These are phyloP conservation scores for Ceratopteris richardii DNA, from an alignment of 75 land plant species.

Conservation along the genomic window DNA sequence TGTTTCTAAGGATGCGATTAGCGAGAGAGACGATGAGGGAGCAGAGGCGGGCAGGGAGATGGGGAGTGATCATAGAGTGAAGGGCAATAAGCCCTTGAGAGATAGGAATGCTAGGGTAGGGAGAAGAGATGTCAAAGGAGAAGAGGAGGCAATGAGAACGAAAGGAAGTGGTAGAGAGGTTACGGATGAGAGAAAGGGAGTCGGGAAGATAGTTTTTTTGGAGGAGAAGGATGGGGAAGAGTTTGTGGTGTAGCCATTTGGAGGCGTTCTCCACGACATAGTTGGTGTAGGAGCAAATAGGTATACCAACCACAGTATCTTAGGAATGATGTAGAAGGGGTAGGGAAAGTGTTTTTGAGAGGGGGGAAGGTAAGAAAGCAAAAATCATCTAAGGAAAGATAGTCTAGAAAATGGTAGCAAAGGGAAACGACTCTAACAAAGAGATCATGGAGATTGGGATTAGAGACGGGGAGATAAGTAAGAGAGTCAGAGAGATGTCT, in stretches of 20 bases:
- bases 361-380: background rate
- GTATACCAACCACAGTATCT: background rate
- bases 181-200: slow-evolving; percentile 1
- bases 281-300: slow-evolving; percentile 7
- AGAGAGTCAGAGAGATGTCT: background rate
- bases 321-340: background rate
- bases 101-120: slow-evolving; percentile 8
- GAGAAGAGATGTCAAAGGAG: slow-evolving; percentile 10
- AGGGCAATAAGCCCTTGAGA: background rate
- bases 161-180: background rate
- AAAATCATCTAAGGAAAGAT: background rate
- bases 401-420: background rate
- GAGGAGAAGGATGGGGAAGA: background rate
- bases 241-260: no score
- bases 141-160: background rate
- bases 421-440: background rate
- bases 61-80: background rate
- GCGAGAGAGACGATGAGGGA: background rate
- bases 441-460: background rate
- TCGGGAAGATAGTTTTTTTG: slow-evolving; percentile 1
- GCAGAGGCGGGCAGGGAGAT: background rate
- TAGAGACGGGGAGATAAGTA: background rate
- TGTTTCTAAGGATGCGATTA: background rate
- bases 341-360: background rate
- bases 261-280: slow-evolving; percentile 3